Evolutionary conservation across 345 rosid genomes (phyloP).

Genomic region (Citrus cavaleriei): DNA sequence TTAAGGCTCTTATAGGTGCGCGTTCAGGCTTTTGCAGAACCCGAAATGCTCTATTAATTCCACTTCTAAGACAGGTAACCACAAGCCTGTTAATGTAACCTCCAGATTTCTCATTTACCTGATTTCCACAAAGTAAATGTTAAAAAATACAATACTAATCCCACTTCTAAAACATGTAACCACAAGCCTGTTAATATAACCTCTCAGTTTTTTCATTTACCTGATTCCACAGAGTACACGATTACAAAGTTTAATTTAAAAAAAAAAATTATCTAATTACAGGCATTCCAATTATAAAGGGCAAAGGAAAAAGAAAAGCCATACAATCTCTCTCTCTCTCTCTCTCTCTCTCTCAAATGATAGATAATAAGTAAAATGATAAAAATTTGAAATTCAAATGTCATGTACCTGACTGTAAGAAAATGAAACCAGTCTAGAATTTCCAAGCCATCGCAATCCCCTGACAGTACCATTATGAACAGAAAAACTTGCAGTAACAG

Average conservation of each 20-base stretch:
- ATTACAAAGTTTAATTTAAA: slow-evolving; percentile 5
- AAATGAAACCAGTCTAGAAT: slow-evolving; percentile 93
- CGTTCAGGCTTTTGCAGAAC: slow-evolving; percentile 96
- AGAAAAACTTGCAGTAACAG: slow-evolving; percentile 79
- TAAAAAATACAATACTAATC: slow-evolving; percentile 3
- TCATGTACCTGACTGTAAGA: slow-evolving; percentile 67
- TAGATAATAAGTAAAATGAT: background rate
- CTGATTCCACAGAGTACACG: slow-evolving; percentile 39
- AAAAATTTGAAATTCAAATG: background rate
- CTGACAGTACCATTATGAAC: slow-evolving; percentile 75
- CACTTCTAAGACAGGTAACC: slow-evolving; percentile 94
- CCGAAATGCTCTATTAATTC: slow-evolving; percentile 83
- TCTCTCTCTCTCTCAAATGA: too few relatives aligned
- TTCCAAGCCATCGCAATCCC: slow-evolving; percentile 97
- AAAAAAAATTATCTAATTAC: background rate
- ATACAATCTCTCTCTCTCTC: too few relatives aligned
- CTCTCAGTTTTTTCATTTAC: slow-evolving; percentile 84
- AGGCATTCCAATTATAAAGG: background rate
- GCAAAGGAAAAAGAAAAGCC: background rate
- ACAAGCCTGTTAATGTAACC: slow-evolving; percentile 86
- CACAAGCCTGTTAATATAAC: slow-evolving; percentile 83
- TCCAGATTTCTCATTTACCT: slow-evolving; percentile 92
- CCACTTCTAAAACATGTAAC: slow-evolving; percentile 96
- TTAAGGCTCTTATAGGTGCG: slow-evolving; percentile 88
- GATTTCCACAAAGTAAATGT: slow-evolving; percentile 24